Conservation (phyloP, 345 rosid genomes). For the Reutealis trisperma region DNA sequence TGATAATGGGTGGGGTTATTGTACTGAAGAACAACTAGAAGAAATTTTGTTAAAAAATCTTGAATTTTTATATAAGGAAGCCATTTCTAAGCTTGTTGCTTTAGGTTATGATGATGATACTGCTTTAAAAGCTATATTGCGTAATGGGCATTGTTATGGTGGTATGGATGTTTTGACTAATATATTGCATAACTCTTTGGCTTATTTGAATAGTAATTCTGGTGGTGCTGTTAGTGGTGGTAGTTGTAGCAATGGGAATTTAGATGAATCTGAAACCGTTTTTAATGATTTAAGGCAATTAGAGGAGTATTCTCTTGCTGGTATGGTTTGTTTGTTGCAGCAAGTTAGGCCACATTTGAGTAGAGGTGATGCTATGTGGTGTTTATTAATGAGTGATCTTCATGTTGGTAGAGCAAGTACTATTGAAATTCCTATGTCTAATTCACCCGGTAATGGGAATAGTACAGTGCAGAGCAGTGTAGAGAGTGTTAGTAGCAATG, state of each 20-base stretch:
- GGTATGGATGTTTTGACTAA: slow-evolving; percentile 84
- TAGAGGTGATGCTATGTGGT: slow-evolving; percentile 98
- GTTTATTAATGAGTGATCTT: slow-evolving; percentile 89
- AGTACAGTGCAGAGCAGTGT: slow-evolving; percentile 29
- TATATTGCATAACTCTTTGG: slow-evolving; percentile 68
- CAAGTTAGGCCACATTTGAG: slow-evolving; percentile 78
- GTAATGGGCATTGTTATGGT: slow-evolving; percentile 84
- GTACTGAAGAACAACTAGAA: slow-evolving; percentile 86
- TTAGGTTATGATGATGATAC: slow-evolving; percentile 75
- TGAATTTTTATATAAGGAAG: slow-evolving; percentile 64
- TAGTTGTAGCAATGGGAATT: slow-evolving; percentile 37
- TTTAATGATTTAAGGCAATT: slow-evolving; percentile 74
- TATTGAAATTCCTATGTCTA: slow-evolving; percentile 52
- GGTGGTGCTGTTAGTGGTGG: slow-evolving; percentile 27
- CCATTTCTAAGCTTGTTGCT: slow-evolving; percentile 61
- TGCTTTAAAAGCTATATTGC: slow-evolving; percentile 71
- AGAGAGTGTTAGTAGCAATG: slow-evolving; percentile 43
- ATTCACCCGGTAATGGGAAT: slow-evolving; percentile 31
- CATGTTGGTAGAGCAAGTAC: slow-evolving; percentile 79
- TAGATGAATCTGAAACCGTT: slow-evolving; percentile 55
- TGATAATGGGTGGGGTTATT: slow-evolving; percentile 77
- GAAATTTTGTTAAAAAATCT: slow-evolving; percentile 63
- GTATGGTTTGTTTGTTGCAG: slow-evolving; percentile 85
- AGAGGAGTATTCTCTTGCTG: slow-evolving; percentile 77
- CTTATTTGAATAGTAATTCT: slow-evolving; percentile 56